Evolutionary conservation across 306 rosid genomes (phyloP), one percentile per base, ranked within the genome.

Genomic region (Lotus japonicus): DNA sequence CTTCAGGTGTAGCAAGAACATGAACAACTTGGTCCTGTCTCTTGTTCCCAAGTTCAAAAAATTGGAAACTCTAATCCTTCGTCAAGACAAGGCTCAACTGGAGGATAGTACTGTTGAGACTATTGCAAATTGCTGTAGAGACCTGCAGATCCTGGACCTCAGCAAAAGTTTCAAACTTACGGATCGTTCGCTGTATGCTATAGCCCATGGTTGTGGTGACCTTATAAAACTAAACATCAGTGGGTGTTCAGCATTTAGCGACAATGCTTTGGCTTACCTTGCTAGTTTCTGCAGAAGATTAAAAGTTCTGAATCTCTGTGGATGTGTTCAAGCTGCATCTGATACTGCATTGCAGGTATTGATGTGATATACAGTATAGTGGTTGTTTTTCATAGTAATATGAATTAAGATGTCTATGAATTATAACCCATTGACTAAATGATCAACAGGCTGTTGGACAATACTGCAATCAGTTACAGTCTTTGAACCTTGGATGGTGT

Each of bases 141-240:
- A 87, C 62, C 82, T 95, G 75, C 99, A 95, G 87, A 80, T 85
- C 66, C 86, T 95, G 76, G 96, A 95, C 81, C 95, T 95, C 21
- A 90, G 99, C 84, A 95, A 91, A 84, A 88, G 99, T 74, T 95
- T 91, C 85, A 90, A 77, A 82, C 97, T 95, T 53, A 83, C 82
- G 2, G 99, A 90, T 70, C 9, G 71, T 12, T 95, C 99, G 45
- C 75, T 95, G 2, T 80, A 79, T 60, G 86, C 91, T 55, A 54
- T 95, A 21, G 92, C 97, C 31, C 84, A 15, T 46, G 97, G 96
- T 21, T 95, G 99, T 60, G 85, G 50, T 3, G 83, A 85, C 63
- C 96, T 95, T 41, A 76, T 77, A 11, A 84, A 78, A 72, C 91
- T 95, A 12, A 87, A 90, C 72, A 84, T 95, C 82, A 90, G 97